Evolutionary conservation across 148 eudicot species (phyloP).

Genomic region (Camellia lanceoleosa): DNA sequence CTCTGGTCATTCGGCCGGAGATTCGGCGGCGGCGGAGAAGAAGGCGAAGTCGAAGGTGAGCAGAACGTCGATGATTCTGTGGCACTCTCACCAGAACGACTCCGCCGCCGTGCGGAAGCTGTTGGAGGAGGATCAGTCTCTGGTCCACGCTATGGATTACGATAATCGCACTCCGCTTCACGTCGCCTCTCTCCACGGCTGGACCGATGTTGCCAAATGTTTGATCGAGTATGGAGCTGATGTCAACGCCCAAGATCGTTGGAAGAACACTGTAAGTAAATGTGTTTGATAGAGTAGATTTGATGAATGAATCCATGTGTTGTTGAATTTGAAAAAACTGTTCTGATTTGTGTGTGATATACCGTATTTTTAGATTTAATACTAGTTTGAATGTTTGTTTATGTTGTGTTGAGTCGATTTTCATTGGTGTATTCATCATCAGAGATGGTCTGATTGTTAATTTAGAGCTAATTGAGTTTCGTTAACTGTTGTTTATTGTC

Average conservation of each 20-base stretch:
- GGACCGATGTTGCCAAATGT: constrained; percentile 78
- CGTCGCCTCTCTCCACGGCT: constrained; percentile 89
- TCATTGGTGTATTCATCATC: neutral
- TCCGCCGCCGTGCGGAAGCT: constrained; percentile 71
- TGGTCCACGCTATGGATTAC: constrained; percentile 84
- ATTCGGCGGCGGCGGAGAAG: constrained; percentile 38
- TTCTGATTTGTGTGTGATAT: too few relatives aligned
- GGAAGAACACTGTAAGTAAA: constrained; percentile 74
- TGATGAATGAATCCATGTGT: too few relatives aligned
- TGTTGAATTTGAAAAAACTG: too few relatives aligned
- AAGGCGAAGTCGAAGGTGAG: constrained; percentile 73
- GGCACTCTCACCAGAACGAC: constrained; percentile 98
- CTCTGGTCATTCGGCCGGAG: constrained; percentile 33
- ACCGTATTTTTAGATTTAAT: too few relatives aligned
- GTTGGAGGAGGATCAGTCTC: constrained; percentile 68
- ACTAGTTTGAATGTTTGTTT: too few relatives aligned
- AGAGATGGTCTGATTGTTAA: neutral
- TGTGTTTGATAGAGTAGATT: too few relatives aligned
- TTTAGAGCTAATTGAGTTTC: neutral
- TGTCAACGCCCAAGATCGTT: constrained; percentile 93
- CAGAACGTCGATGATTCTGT: constrained; percentile 78
- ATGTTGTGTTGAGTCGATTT: neutral
- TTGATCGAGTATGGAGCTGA: constrained; percentile 77
- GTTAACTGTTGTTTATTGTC: neutral
- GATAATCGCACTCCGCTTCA: constrained; percentile 89